Evolutionary conservation across 306 rosid genomes (phyloP), one percentile per base, ranked within the genome.

Genomic region (Hippophae tibetana): DNA sequence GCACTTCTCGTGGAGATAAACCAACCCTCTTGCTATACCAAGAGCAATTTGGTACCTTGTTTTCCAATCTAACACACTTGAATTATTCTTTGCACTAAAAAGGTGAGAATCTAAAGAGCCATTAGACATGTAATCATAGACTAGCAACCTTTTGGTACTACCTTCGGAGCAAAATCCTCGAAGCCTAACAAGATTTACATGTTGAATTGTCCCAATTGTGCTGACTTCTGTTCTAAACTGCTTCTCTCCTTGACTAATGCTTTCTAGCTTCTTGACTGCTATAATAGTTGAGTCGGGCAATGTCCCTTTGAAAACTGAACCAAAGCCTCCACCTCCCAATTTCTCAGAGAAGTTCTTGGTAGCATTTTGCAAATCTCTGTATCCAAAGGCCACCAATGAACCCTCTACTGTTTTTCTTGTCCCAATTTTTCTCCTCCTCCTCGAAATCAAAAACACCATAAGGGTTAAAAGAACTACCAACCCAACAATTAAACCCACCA

Each of bases 141-240:
- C 95, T 68, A 89, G 73, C 31, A 86, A 54, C 62, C 66, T 86
- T 66, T 53, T 76, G 38, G 0, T 31, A 50, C 56, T 49, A 3
- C 89, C 94, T 63, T 90, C 85, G 0, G 97, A 86, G 69, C 95
- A 90, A 76, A 90, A 90, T 0, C 97, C 97, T 0, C 86, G 82
- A 54, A 86, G 94, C 46, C 88, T 74, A 25, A 86, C 87, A 23
- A 90, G 87, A 68, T 86, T 86, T 50, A 89, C 90, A 57, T 86
- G 94, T 62, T 84, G 90, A 46, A 86, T 74, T 26, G 88, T 84
- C 42, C 97, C 97, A 40, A 89, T 84, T 27, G 95, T 86, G 64
- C 94, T 76, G 46, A 89, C 94, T 71, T 86, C 97, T 43, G 88
- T 65, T 43, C 95, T 65, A 52, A 89, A 89, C 65, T 86, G 95